Evolutionary conservation across 805 yeast genomes (phyloP).

Genomic region (Wickerhamomyces canadensis): DNA sequence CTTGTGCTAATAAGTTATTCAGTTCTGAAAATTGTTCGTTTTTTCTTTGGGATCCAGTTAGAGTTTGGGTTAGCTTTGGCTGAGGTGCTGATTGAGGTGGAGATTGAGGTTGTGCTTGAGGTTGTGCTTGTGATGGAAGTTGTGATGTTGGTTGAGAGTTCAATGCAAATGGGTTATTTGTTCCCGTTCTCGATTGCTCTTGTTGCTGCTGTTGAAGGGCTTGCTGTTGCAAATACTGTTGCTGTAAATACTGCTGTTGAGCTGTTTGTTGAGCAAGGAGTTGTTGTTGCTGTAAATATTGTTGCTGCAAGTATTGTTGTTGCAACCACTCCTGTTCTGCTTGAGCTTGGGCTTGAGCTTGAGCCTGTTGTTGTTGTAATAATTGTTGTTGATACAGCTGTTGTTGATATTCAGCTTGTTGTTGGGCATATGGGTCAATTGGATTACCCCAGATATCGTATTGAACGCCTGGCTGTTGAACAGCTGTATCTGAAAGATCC

Average conservation of each 20-base stretch:
- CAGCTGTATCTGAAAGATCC: conserved; percentile 45
- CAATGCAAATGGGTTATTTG: conserved; percentile 75
- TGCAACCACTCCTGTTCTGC: conserved; percentile 38
- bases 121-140: conserved; percentile 16
- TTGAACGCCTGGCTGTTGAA: conserved; percentile 24
- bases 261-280: conserved; percentile 10
- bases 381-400: conserved; percentile 8
- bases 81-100: conserved; percentile 28
- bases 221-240: conserved; percentile 31
- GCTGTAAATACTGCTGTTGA: conserved; percentile 27
- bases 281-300: conserved; percentile 16
- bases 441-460: conserved; percentile 26
- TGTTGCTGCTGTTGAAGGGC: conserved; percentile 31
- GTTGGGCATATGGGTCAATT: conserved; percentile 14
- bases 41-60: conserved; percentile 50
- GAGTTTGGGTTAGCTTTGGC: conserved; percentile 38
- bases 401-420: too few relatives aligned
- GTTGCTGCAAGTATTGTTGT: conserved; percentile 35
- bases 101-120: conserved; percentile 15
- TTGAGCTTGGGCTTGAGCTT: conserved; percentile 21
- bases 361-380: conserved; percentile 16
- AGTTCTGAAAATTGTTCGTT: conserved; percentile 63
- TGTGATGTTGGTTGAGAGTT: conserved; percentile 14
- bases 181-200: conserved; percentile 48
- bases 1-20: conserved; percentile 73